Evolutionary conservation across 2,329 filamentous ascomycete species (phyloP).

Genomic region (Xylariaceae sp.): DNA sequence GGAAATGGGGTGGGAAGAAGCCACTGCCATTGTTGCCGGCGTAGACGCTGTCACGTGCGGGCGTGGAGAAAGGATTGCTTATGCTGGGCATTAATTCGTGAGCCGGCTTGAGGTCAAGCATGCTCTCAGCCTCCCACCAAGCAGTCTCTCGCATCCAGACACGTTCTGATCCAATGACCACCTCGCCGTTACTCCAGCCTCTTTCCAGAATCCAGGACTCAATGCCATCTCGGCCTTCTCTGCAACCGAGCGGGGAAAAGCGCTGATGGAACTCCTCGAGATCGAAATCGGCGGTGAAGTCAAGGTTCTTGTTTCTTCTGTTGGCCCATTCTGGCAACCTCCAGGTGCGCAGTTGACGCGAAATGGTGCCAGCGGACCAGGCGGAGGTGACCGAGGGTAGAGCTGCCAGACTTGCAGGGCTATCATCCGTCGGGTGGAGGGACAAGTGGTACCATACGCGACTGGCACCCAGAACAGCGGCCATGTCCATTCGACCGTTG

Average conservation of each 20-base stretch:
- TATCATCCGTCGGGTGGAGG: constrained; percentile 85
- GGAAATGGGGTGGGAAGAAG: constrained; percentile 63
- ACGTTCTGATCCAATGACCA: constrained; percentile 82
- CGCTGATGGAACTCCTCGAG: constrained; percentile 83
- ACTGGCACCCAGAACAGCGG: constrained; percentile 70
- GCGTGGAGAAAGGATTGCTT: constrained; percentile 35
- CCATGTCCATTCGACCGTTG: constrained; percentile 71
- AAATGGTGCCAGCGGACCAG: constrained; percentile 92
- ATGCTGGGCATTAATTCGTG: constrained; percentile 36
- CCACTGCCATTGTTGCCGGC: constrained; percentile 58
- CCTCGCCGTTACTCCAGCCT: constrained; percentile 97
- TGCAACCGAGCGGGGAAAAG: constrained; percentile 78
- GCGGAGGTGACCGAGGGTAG: constrained; percentile 68
- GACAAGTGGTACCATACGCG: constrained; percentile 93
- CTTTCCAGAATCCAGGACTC: constrained; percentile 92
- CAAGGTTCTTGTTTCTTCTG: constrained; percentile 79
- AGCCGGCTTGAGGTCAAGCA: constrained; percentile 80
- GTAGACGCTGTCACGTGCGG: constrained; percentile 66
- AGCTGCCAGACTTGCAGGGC: constrained; percentile 67
- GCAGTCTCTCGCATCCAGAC: constrained; percentile 92
- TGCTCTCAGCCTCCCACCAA: constrained; percentile 97
- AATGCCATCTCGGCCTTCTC: constrained; percentile 84
- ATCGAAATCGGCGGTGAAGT: constrained; percentile 97
- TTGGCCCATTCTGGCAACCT: constrained; percentile 95
- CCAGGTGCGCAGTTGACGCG: constrained; percentile 88